Evolutionary conservation across 495 filamentous ascomycete genomes (phyloP).

Genomic region (Penicillium soppii): DNA sequence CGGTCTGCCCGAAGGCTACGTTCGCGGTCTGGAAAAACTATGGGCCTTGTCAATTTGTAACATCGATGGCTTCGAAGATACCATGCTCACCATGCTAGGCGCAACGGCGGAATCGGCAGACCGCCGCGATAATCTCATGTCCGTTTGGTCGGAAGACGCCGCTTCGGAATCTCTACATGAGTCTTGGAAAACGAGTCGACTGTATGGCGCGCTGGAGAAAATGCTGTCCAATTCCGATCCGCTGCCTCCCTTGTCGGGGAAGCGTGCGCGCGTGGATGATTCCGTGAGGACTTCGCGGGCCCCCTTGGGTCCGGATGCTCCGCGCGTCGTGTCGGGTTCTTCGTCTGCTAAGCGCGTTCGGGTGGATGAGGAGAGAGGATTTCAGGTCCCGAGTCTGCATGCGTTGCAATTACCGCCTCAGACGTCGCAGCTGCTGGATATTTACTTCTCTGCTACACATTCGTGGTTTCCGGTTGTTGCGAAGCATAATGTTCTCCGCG

Average conservation of each 20-base stretch:
- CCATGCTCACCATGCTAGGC: constrained; percentile 43
- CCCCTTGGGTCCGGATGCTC: constrained; percentile 29
- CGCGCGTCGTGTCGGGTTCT: constrained; percentile 28
- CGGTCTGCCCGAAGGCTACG: constrained; percentile 52
- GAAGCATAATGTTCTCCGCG: constrained; percentile 62
- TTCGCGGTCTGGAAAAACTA: constrained; percentile 44
- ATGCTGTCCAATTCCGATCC: constrained; percentile 47
- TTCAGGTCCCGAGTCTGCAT: constrained; percentile 15
- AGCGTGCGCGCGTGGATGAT: constrained; percentile 40
- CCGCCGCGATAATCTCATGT: constrained; percentile 34
- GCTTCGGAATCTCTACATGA: constrained; percentile 55
- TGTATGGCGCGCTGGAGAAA: constrained; percentile 53
- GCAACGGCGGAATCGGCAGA: constrained; percentile 34
- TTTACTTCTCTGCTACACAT: constrained; percentile 72
- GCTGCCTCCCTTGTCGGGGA: constrained; percentile 21
- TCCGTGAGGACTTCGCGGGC: constrained; percentile 40
- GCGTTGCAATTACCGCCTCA: constrained; percentile 54
- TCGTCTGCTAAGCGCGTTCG: constrained; percentile 33
- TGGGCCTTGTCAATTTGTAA: constrained; percentile 49
- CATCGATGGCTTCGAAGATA: constrained; percentile 50
- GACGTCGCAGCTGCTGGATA: constrained; percentile 64
- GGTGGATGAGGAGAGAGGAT: constrained; percentile 20
- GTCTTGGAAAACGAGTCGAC: constrained; percentile 55
- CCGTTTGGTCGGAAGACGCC: constrained; percentile 50
- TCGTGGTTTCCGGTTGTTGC: constrained; percentile 72